Percentiles rank a stretch among this genome's conserved stretches.
phyloP scores from a whole-genome alignment of 179 eudicot species.

The Silene coronaria region DNA sequence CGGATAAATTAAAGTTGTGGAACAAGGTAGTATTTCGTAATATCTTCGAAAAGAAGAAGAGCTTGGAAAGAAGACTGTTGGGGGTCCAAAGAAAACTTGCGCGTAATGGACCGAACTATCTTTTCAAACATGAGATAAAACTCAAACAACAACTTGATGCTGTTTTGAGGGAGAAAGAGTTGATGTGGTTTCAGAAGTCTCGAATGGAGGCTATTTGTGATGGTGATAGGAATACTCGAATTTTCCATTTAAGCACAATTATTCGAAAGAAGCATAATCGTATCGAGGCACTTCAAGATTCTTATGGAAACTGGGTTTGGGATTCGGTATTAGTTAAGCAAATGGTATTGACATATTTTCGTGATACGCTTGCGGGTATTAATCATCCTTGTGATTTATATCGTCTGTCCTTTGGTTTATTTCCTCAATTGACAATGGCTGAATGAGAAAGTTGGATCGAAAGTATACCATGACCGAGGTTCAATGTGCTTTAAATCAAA shows the following conservation, averaged over 20 bases:
- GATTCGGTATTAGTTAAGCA: background rate
- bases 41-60: too few species aligned
- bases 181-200: background rate
- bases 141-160: background rate
- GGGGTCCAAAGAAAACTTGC: too few species aligned
- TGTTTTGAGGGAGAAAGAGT: background rate
- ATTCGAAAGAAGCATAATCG: background rate
- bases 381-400: background rate
- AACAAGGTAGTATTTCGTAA: too few species aligned
- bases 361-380: background rate
- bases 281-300: background rate
- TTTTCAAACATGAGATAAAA: background rate
- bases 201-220: background rate
- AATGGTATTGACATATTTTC: background rate
- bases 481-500: too few species aligned
- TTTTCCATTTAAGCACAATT: background rate
- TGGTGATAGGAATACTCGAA: background rate
- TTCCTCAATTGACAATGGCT: background rate
- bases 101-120: too few species aligned
- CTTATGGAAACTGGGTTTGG: background rate
- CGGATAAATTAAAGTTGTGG: too few species aligned
- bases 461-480: too few species aligned
- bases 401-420: background rate
- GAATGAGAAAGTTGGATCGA: too few species aligned
- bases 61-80: too few species aligned